Evolutionary conservation across 2,329 filamentous ascomycete species (phyloP), one percentile per base, ranked within the genome.

Genomic region (Peltaster fructicola): DNA sequence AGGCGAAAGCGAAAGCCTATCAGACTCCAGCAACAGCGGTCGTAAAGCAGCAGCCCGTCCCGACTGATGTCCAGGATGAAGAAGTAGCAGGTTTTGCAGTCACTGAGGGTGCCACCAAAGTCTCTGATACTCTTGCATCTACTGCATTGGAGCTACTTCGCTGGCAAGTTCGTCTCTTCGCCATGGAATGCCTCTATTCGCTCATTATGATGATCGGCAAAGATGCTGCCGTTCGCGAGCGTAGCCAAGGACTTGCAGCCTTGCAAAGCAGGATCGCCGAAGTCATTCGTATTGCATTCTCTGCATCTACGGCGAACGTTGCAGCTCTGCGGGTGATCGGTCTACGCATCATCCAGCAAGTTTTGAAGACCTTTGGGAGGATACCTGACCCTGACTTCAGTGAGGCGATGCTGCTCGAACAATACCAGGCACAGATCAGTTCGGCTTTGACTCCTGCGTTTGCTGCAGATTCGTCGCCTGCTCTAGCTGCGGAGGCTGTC

Each of bases 361-460:
- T 95, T 7, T 59, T 98, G 24, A 91, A 84, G 59, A 81, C 93
- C 61, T 98, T 98, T 54, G 88, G 88, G 26, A 85, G 82, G 45
- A 82, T 79, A 2, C 79, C 85, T 2, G 88, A 98, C 52, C 90
- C 88, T 0, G 88, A 98, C 47, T 98, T 98, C 45, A 70, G 85
- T n/a, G 88, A 98, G 52, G 88, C 79, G 1, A 91, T 91, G 53
- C 63, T 98, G 9, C 64, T 98, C 4, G 90, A 98, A 50, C 88
- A 98, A 51, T 98, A 98, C 43, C 90, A 98, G 52, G 88, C 88
- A 4, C 88, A 98, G 47, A 98, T 98, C 45, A 84, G 84, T 41
- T 95, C 88, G 10, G 88, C 88, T 1, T 61, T 98, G 32, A 98
- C 90, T 0, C 88, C 88, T 3, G 90, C 88, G 0, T 98, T 98